These are phyloP conservation scores for Paramecium tetraurelia DNA, from an alignment of 73 alveolate genomes.

Conservation along the genomic window DNA sequence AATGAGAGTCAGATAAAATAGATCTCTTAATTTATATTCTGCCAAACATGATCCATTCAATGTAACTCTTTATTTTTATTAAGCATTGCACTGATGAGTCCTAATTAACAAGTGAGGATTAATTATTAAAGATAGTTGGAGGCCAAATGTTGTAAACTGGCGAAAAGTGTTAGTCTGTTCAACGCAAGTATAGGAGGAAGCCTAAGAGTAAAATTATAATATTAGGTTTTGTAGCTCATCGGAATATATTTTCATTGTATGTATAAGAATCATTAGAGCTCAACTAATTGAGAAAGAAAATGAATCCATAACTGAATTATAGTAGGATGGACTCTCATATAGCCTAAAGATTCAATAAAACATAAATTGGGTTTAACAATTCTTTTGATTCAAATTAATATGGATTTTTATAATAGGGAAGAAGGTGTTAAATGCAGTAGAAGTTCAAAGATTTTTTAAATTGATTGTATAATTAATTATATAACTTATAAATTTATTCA, in stretches of 20 bases:
- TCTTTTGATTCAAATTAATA: not conserved
- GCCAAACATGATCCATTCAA: not conserved
- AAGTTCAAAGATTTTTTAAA: not conserved
- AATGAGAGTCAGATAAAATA: not conserved
- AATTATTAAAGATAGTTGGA: not conserved
- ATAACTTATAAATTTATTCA: not conserved
- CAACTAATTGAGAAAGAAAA: not conserved
- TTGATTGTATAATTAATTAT: not conserved
- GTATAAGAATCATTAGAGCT: not conserved
- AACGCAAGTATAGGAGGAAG: not conserved
- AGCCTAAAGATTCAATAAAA: not conserved
- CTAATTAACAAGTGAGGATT: not conserved
- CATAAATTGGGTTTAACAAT: not conserved
- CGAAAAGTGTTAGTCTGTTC: not conserved
- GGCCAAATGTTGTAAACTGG: not conserved
- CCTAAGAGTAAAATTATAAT: not conserved
- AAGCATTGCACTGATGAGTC: not conserved
- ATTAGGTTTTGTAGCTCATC: not conserved
- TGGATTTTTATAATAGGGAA: not conserved
- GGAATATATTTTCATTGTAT: not conserved
- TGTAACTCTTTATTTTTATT: not conserved
- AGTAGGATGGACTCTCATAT: not conserved
- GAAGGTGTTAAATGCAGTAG: not conserved
- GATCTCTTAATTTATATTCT: not conserved
- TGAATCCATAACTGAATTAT: not conserved